Percentiles rank a stretch among this genome's conserved stretches.
These are phyloP conservation scores for Plantago elongata DNA, from an alignment of 257 asterid species.

Conservation along the genomic window DNA sequence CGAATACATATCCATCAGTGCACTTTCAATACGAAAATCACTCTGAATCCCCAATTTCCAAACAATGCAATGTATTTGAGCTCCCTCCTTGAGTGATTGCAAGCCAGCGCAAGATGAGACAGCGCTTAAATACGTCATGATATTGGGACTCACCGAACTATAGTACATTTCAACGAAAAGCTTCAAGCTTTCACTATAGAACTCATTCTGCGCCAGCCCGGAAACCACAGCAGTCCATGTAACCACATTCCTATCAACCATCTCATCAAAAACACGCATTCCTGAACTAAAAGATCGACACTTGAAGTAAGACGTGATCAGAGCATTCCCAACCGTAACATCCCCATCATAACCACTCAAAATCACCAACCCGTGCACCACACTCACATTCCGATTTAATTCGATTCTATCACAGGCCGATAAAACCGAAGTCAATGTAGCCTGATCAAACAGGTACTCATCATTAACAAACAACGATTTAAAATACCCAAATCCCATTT, in stretches of 20 bases:
- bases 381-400: constrained; percentile 29
- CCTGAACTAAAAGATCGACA: constrained; percentile 52
- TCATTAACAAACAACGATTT: constrained; percentile 33
- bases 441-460: constrained; percentile 43
- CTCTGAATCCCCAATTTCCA: constrained; percentile 70
- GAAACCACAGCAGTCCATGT: constrained; percentile 85
- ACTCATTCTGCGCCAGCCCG: constrained; percentile 57
- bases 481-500: constrained; percentile 50
- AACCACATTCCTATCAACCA: constrained; percentile 66
- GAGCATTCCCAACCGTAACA: constrained; percentile 62
- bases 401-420: constrained; percentile 50
- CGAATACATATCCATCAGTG: constrained; percentile 88
- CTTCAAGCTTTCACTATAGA: constrained; percentile 54
- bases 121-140: constrained; percentile 61
- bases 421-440: constrained; percentile 57
- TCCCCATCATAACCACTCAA: constrained; percentile 55
- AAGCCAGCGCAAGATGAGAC: constrained; percentile 71
- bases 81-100: constrained; percentile 56
- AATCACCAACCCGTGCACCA: constrained; percentile 62
- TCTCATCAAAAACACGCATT: constrained; percentile 54
- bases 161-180: constrained; percentile 51
- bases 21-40: constrained; percentile 59
- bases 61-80: constrained; percentile 63
- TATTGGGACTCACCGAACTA: constrained; percentile 44
- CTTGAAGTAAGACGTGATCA: constrained; percentile 55